Conservation (phyloP, 306 rosid species). For the Cajanus cajan region DNA sequence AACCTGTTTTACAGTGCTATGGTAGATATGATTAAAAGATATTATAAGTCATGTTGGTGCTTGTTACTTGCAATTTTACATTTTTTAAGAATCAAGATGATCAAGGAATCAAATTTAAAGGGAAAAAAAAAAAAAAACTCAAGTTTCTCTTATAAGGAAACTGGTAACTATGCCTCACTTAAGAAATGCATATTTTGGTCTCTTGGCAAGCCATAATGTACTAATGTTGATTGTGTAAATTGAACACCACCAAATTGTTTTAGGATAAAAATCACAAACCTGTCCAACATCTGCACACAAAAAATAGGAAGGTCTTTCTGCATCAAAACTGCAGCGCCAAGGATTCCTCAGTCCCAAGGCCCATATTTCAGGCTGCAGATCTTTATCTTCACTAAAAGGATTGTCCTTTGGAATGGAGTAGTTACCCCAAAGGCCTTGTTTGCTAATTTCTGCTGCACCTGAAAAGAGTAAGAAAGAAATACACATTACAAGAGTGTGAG, state of each 20-base stretch:
- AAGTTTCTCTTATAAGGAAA: not conserved
- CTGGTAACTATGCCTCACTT: not conserved
- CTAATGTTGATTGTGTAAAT: not conserved
- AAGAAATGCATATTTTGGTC: not conserved
- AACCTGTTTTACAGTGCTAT: not conserved
- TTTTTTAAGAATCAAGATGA: not conserved
- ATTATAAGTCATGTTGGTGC: not conserved
- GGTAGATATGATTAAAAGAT: not conserved
- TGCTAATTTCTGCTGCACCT: slow-evolving; percentile 64
- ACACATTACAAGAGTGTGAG: not conserved
- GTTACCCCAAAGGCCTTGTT: slow-evolving; percentile 86
- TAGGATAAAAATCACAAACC: slow-evolving; percentile 47
- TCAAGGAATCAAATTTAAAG: not conserved
- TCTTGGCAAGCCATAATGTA: not conserved
- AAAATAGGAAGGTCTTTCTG: slow-evolving; percentile 82
- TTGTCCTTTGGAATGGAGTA: slow-evolving; percentile 88
- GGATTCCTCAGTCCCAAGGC: slow-evolving; percentile 91
- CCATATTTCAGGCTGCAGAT: slow-evolving; percentile 80
- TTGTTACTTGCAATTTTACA: not conserved
- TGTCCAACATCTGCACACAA: slow-evolving; percentile 84
- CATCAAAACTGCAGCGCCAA: slow-evolving; percentile 98
- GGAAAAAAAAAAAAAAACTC: not conserved
- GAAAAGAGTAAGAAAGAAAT: slow-evolving; percentile 10
- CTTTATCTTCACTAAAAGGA: slow-evolving; percentile 66
- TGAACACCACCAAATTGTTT: not conserved